Conservation (phyloP, 2,329 filamentous ascomycete genomes). For the Cercospora sojina region DNA sequence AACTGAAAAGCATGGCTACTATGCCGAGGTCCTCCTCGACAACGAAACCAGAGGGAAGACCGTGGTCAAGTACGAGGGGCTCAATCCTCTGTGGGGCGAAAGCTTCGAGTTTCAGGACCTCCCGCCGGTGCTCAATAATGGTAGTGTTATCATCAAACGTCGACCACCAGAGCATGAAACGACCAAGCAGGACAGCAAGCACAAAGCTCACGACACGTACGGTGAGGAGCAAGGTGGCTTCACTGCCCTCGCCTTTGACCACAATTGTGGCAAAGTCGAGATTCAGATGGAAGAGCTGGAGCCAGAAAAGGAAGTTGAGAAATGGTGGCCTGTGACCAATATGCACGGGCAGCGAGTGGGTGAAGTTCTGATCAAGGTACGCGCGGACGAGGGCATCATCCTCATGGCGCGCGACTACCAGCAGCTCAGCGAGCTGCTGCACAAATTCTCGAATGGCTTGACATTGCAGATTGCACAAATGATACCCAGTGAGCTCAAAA, state of each 20-base stretch:
- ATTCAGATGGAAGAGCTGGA: constrained; percentile 77
- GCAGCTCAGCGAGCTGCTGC: constrained; percentile 75
- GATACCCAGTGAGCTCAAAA: constrained; percentile 72
- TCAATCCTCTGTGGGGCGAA: constrained; percentile 78
- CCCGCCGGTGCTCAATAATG: constrained; percentile 64
- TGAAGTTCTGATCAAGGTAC: constrained; percentile 78
- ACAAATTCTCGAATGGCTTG: constrained; percentile 78
- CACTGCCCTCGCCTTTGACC: constrained; percentile 49
- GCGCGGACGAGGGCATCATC: constrained; percentile 85
- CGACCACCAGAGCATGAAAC: constrained; percentile 41
- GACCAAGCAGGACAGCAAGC: constrained; percentile 40
- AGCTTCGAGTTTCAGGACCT: constrained; percentile 75
- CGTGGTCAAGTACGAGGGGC: constrained; percentile 67
- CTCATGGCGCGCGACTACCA: constrained; percentile 83
- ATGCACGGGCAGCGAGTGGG: constrained; percentile 73
- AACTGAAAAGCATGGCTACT: constrained; percentile 61
- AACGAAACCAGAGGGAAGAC: constrained; percentile 76
- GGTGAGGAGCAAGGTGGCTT: constrained; percentile 43
- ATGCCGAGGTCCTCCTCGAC: constrained; percentile 76
- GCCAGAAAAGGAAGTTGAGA: constrained; percentile 73
- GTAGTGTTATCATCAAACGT: constrained; percentile 71
- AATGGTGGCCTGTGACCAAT: constrained; percentile 80
- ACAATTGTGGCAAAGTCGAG: constrained; percentile 70
- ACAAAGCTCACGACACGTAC: constrained; percentile 42
- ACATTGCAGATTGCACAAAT: constrained; percentile 81